phyloP scores from a whole-genome alignment of 2,329 filamentous ascomycete species.

The Pyrenochaeta sp. region DNA sequence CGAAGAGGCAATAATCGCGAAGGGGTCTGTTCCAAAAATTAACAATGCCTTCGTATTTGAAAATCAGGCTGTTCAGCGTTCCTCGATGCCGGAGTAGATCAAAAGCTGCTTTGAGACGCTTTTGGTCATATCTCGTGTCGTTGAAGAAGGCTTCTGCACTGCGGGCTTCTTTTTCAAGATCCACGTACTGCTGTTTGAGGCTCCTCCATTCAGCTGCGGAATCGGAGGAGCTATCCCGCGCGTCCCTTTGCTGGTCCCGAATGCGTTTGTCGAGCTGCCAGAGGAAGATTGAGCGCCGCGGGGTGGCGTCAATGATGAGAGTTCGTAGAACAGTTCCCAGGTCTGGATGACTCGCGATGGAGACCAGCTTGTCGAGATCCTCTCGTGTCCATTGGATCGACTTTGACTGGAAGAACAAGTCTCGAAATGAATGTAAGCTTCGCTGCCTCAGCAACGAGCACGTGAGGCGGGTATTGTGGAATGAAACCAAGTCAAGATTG shows the following conservation, averaged over 20 bases:
- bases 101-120: slow-evolving; percentile 25
- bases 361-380: slow-evolving; percentile 19
- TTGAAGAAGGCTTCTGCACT: slow-evolving; percentile 28
- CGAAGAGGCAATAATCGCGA: no score
- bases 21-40: no score
- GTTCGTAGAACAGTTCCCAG: slow-evolving; percentile 24
- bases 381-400: slow-evolving; percentile 25
- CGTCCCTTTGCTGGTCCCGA: slow-evolving; percentile 10
- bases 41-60: slow-evolving; percentile 24
- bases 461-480: slow-evolving; percentile 28
- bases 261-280: slow-evolving; percentile 27
- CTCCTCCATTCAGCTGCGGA: no score
- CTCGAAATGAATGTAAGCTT: slow-evolving; percentile 24
- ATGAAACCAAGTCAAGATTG: slow-evolving; percentile 23
- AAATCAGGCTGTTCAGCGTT: slow-evolving; percentile 9
- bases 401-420: slow-evolving; percentile 30
- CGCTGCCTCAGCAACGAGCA: slow-evolving; percentile 21
- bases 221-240: no score
- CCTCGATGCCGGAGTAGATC: no score
- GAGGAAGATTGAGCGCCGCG: slow-evolving; percentile 25
- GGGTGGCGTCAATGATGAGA: slow-evolving; percentile 38
- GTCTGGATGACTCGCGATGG: slow-evolving; percentile 20
- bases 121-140: slow-evolving; percentile 34
- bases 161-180: slow-evolving; percentile 13
- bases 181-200: slow-evolving; percentile 6